A percentile compares a stretch with the other conserved stretches of the same genome.
Evolutionary conservation across 805 yeast genomes (phyloP).

Genomic region (Candida ficus): DNA sequence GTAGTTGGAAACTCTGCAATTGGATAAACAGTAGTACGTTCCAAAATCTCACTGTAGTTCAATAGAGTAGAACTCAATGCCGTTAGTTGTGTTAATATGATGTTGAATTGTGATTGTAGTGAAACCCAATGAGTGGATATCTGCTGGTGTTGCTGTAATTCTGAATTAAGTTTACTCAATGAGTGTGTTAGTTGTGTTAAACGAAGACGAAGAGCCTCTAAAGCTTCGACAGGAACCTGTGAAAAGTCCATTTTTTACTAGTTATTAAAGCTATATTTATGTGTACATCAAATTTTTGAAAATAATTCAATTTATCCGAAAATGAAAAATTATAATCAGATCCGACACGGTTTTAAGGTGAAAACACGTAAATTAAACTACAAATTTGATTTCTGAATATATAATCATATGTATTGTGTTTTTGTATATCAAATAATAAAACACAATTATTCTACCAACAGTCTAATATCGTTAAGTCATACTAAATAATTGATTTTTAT

Average conservation of each 20-base stretch:
- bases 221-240: conserved; percentile 54
- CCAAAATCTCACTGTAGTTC: conserved; percentile 51
- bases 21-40: conserved; percentile 76
- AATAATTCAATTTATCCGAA: too few species aligned
- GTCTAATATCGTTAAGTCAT: conserved; percentile 1
- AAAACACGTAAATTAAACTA: too few species aligned
- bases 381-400: too few species aligned
- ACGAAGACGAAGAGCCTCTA: conserved; percentile 59
- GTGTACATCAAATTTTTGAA: not conserved
- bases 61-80: conserved; percentile 71
- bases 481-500: not conserved
- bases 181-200: conserved; percentile 59
- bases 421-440: conserved; percentile 6
- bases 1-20: conserved; percentile 79
- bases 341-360: too few species aligned
- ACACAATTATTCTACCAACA: not conserved
- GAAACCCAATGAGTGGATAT: conserved; percentile 49
- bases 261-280: not conserved
- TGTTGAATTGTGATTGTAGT: conserved; percentile 78
- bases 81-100: conserved; percentile 74
- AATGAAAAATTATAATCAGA: too few species aligned
- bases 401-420: conserved; percentile 6
- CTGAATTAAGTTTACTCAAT: conserved; percentile 48
- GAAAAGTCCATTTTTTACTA: conserved; percentile 25
- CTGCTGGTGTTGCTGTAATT: conserved; percentile 38